Base-by-base conservation (phyloP, 2,329 filamentous ascomycete genomes). In the Fonsecaea pedrosoi region DNA sequence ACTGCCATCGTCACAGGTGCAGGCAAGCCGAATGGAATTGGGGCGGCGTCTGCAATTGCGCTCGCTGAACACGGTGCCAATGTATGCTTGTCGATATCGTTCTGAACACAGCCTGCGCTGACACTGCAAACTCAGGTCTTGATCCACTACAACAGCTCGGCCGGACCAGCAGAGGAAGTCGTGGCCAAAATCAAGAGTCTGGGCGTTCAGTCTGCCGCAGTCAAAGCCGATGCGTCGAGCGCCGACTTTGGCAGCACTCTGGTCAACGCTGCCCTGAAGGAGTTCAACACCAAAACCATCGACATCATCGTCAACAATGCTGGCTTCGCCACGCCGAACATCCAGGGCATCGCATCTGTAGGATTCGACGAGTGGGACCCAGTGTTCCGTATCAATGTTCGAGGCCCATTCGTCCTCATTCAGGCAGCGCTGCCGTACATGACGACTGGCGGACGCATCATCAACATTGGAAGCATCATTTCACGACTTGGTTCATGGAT, bases 391-490 rank as follows among this genome's bases (percentile, higher is more conserved):
- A 65, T 87, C 50, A 87, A 87, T 72, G 85, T 87, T 60, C 87
- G 86, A 73, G 86, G 85, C 0, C 82, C 84, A 0, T 82, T 83
- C 56, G 87, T 87, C 65, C 75, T 88, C 5, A 79, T 74, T 1
- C 69, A 86, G 79, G 83, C 85, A 77, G 82, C 82, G 3, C 77
- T 80, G 2, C 82, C 81, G 9, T 81, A 87, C 71, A 85, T 88
- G 78, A 70, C 77, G 0, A 25, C 75, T 0, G 84, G 83, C 2
- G 80, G 79, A 0, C 80, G 80, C n/a, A 78, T 87, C 59, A 78
- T 87, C 70, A 80, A 87, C 68, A 62, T 72, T 21, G 58, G 61
- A 34, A 70, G 65, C 55, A 64, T 72, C n/a, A 68, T 70, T 18
- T 67, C 70, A 9, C 60, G 69, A 4, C 62, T 65, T 13, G 70